These are phyloP conservation scores for Ajuga chamaepitys DNA, from an alignment of 257 asterid genomes.

Conservation along the genomic window DNA sequence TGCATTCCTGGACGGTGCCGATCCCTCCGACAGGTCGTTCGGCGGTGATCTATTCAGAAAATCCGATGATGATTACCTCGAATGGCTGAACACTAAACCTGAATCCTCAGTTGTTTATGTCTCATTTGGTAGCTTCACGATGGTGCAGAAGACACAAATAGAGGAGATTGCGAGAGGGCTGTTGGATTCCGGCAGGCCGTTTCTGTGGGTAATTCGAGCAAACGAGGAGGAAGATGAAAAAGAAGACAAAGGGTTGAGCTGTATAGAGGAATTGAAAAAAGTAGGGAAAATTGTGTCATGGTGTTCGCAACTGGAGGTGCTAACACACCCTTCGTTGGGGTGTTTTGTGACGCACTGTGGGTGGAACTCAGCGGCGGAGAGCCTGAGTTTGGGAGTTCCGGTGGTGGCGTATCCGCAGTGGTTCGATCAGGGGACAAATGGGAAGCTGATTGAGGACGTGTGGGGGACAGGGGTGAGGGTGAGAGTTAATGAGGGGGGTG, in stretches of 20 bases:
- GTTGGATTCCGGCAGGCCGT: slow-evolving; percentile 25
- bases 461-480: slow-evolving; percentile 42
- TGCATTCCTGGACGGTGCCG: slow-evolving; percentile 21
- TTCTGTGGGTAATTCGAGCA: slow-evolving; percentile 37
- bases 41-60: slow-evolving; percentile 26
- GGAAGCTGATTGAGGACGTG: slow-evolving; percentile 37
- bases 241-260: neutral
- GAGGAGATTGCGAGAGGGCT: slow-evolving; percentile 34
- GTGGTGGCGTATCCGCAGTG: slow-evolving; percentile 37
- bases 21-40: slow-evolving; percentile 24
- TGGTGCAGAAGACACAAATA: slow-evolving; percentile 20
- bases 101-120: slow-evolving; percentile 29
- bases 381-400: slow-evolving; percentile 40
- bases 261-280: slow-evolving; percentile 12
- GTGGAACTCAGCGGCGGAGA: slow-evolving; percentile 47
- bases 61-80: neutral
- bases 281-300: slow-evolving; percentile 35
- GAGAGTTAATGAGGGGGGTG: neutral
- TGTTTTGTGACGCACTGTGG: slow-evolving; percentile 54
- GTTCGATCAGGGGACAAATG: slow-evolving; percentile 45
- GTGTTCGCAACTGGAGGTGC: slow-evolving; percentile 45
- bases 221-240: neutral
- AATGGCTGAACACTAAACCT: slow-evolving; percentile 24
- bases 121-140: slow-evolving; percentile 40
- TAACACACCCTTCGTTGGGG: slow-evolving; percentile 24